Percentiles rank a stretch among this genome's conserved stretches.
Conservation (phyloP, 2,329 filamentous ascomycete species). For the Aspergillus melleus region DNA sequence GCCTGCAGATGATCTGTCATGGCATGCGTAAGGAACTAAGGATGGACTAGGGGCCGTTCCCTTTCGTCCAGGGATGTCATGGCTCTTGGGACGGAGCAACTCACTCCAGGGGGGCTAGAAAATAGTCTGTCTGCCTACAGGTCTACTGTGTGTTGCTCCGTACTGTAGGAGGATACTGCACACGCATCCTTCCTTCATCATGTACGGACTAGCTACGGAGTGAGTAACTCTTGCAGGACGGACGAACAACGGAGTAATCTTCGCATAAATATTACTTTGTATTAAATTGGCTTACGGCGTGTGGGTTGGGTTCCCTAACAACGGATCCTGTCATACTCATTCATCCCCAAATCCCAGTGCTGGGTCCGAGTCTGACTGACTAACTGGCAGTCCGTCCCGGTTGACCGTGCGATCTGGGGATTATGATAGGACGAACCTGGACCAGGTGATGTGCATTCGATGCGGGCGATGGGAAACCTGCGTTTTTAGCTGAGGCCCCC, state of each 20-base stretch:
- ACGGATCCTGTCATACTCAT: background rate
- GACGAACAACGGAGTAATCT: background rate
- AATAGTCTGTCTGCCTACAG: too few relatives aligned
- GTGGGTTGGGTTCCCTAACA: background rate
- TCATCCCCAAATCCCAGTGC: background rate
- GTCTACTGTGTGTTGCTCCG: too few relatives aligned
- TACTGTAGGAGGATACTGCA: background rate
- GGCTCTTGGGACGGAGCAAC: background rate
- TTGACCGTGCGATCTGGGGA: background rate
- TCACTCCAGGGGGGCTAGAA: background rate
- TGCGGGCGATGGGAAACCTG: conserved; percentile 11
- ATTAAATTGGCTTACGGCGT: background rate
- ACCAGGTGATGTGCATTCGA: conserved; percentile 21
- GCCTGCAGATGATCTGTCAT: conserved; percentile 15
- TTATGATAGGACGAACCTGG: conserved; percentile 4
- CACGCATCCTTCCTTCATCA: background rate
- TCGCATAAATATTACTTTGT: background rate
- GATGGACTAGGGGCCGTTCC: background rate
- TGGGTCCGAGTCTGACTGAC: background rate
- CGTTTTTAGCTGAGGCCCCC: background rate
- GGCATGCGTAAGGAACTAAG: background rate
- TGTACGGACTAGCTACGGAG: background rate
- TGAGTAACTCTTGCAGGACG: too few relatives aligned
- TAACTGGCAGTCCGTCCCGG: background rate
- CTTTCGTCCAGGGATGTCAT: conserved; percentile 2